Evolutionary conservation across 1,139 yeast species (phyloP), one percentile per base, ranked within the genome.

Genomic region (Hanseniaspora uvarum): DNA sequence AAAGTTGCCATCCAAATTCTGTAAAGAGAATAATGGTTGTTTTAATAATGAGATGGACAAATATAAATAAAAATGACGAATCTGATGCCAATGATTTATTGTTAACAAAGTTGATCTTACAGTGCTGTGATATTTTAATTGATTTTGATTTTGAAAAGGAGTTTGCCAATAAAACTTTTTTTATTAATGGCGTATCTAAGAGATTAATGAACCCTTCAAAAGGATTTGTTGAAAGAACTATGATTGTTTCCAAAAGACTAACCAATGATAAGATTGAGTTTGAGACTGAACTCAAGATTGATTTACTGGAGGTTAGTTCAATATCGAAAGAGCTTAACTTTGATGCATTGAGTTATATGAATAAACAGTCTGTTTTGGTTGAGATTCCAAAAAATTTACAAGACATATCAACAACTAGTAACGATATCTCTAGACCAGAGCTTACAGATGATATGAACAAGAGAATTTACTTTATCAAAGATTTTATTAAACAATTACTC

Each of bases 211-310:
- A 64, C 31, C 62, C 65, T 41, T 63, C 64, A 43, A 26, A 41
- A 2, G 39, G 45, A 2, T 51, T 65, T 3, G 61, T 74, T 52
- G 69, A 66, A 50, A 58, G 70, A 5, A 71, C 72, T 0, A 69
- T 72, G 69, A 64, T 61, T 55, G 58, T 72, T 16, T 73, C 73
- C 4, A 71, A 69, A 52, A 54, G 57, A 2, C 55, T 70, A 2
- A 63, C 72, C 0, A 58, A 62, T 37, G 64, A 65, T 18, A 64
- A 62, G 44, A 54, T 71, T 8, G 56, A 66, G 26, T 65, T 65
- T 52, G 68, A 67, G 3, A 63, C 68, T 52, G 60, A 60, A 7
- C 65, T 65, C 48, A 59, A 56, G 11, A 62, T 69, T 1, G 53
- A 46, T 1, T 55, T 65, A 18, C 23, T 21, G 12, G 44, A 47